Percentiles rank a stretch among this genome's conserved stretches.
Conservation (phyloP, 352 stramenopile species). For the Pythium brachiatum region DNA sequence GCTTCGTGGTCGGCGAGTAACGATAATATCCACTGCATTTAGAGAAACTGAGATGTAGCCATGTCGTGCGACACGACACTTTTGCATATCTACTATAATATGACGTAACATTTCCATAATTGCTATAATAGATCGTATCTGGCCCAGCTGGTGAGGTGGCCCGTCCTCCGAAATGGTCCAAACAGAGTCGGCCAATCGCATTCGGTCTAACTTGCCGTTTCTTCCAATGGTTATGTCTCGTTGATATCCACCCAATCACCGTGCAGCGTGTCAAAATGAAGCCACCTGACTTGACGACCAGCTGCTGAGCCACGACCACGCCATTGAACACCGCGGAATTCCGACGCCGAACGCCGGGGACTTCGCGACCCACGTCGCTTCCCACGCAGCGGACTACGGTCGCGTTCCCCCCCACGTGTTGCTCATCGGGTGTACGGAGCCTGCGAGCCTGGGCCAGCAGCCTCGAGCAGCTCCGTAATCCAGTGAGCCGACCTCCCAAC, state of each 20-base stretch:
- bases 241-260: neutral
- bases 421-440: neutral
- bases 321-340: constrained; percentile 31
- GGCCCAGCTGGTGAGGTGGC: neutral
- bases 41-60: neutral
- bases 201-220: neutral
- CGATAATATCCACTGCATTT: neutral
- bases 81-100: neutral
- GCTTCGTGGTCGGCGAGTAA: constrained; percentile 31
- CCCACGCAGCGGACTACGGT: neutral
- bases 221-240: neutral
- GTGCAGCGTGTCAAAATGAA: neutral
- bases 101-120: neutral
- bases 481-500: neutral
- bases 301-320: constrained; percentile 19
- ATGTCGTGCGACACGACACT: neutral
- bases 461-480: neutral
- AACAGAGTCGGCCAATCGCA: neutral
- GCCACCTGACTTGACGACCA: constrained; percentile 18
- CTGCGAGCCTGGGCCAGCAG: neutral
- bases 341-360: constrained; percentile 7
- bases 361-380: neutral
- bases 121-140: neutral
- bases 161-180: neutral
- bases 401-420: constrained; percentile 6